Evolutionary conservation across 1,139 yeast genomes (phyloP).

Genomic region (Candida labiduridarum): DNA sequence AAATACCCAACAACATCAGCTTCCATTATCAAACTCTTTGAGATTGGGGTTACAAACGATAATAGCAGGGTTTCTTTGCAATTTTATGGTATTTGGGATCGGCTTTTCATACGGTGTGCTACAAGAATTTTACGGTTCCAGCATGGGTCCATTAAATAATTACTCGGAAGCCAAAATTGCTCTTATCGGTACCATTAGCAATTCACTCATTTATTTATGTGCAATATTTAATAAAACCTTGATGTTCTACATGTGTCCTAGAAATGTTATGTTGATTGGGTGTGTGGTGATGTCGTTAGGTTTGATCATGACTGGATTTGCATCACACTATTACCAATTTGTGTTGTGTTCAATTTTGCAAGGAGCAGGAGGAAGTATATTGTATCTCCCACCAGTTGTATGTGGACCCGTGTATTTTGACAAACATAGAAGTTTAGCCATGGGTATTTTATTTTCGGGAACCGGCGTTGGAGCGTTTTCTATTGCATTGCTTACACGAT

Average conservation of each 20-base stretch:
- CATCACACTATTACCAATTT: slow-evolving; percentile 29
- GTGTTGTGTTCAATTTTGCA: slow-evolving; percentile 29
- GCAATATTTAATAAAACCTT: slow-evolving; percentile 28
- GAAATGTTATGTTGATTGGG: slow-evolving; percentile 28
- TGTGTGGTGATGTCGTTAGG: slow-evolving; percentile 29
- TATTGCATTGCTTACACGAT: slow-evolving; percentile 36
- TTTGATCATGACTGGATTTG: slow-evolving; percentile 27
- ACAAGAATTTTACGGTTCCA: slow-evolving; percentile 33
- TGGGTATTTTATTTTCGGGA: slow-evolving; percentile 45
- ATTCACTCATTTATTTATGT: slow-evolving; percentile 29
- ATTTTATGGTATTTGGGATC: slow-evolving; percentile 37
- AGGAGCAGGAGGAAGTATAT: slow-evolving; percentile 40
- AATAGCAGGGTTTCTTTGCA: slow-evolving; percentile 32
- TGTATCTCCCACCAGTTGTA: slow-evolving; percentile 43
- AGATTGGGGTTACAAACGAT: slow-evolving; percentile 15
- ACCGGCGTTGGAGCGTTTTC: slow-evolving; percentile 46
- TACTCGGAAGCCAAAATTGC: slow-evolving; percentile 29
- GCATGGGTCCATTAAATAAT: slow-evolving; percentile 27
- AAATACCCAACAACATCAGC: background rate
- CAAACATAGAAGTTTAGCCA: slow-evolving; percentile 40
- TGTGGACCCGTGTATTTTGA: slow-evolving; percentile 43
- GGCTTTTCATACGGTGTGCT: slow-evolving; percentile 38
- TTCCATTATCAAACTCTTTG: background rate
- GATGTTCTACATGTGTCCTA: slow-evolving; percentile 21
- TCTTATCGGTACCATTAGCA: slow-evolving; percentile 31